phyloP scores from a whole-genome alignment of 768 basidiomycete species.

The Agrocybe chaxingu region DNA sequence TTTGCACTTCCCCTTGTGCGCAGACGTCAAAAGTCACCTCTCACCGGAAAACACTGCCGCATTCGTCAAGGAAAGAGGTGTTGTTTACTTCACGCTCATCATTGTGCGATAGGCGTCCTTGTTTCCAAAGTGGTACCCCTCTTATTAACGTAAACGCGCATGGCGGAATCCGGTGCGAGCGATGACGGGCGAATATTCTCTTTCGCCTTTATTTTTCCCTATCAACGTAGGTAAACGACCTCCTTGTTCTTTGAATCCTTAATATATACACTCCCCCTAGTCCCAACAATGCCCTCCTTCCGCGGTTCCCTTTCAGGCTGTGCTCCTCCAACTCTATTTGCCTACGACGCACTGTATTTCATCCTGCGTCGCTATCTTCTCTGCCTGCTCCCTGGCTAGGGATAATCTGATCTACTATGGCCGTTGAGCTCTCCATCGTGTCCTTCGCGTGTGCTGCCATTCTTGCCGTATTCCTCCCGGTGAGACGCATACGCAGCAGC shows the following conservation, averaged over 20 bases:
- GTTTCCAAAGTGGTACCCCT: slow-evolving; percentile 7
- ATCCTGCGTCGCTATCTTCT: slow-evolving; percentile 1
- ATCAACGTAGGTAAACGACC: slow-evolving; percentile 1
- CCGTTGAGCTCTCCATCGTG: slow-evolving; percentile 31
- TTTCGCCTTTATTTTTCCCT: slow-evolving; percentile 2
- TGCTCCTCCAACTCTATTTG: slow-evolving; percentile 2
- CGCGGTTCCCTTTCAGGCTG: slow-evolving; percentile 10
- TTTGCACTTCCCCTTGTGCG: slow-evolving; percentile 25
- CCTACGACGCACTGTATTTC: neutral
- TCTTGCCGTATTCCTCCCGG: slow-evolving; percentile 36
- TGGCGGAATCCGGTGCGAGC: slow-evolving; percentile 7
- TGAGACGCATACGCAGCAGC: slow-evolving; percentile 44
- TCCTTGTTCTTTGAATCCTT: slow-evolving; percentile 27
- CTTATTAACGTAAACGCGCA: slow-evolving; percentile 8
- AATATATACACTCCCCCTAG: slow-evolving; percentile 13
- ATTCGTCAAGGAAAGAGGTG: neutral
- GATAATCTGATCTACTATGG: slow-evolving; percentile 23
- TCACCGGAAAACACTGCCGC: neutral
- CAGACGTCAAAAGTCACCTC: neutral
- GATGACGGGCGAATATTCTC: neutral
- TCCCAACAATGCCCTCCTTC: slow-evolving; percentile 10
- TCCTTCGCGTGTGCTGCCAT: slow-evolving; percentile 44
- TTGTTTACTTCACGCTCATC: slow-evolving; percentile 15
- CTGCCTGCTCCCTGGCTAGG: slow-evolving; percentile 8
- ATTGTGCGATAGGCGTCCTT: neutral